Percentiles rank a stretch among this genome's conserved stretches.
These are phyloP conservation scores for Xerocomellus amylosporus DNA, from an alignment of 768 basidiomycete species.

Conservation along the genomic window DNA sequence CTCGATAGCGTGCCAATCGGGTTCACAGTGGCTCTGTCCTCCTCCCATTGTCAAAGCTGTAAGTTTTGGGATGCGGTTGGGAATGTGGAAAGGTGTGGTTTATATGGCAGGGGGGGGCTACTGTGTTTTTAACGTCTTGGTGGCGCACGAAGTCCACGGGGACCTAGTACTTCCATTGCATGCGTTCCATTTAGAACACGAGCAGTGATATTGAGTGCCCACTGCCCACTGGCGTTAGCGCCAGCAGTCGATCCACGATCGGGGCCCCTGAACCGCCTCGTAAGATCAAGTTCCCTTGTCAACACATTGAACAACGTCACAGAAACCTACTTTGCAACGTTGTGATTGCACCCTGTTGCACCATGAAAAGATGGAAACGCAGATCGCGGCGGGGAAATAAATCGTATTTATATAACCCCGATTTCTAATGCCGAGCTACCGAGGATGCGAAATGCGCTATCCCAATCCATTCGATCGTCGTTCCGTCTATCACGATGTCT, in stretches of 20 bases:
- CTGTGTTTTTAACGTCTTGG: neutral
- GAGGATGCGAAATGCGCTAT: too few species aligned
- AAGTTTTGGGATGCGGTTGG: neutral
- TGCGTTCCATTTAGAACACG: neutral
- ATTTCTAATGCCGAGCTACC: constrained; percentile 6
- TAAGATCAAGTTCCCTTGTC: neutral
- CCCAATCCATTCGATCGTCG: too few species aligned
- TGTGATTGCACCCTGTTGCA: neutral
- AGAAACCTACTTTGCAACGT: neutral
- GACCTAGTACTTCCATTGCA: neutral
- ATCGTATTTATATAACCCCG: constrained; percentile 1
- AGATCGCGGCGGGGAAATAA: too few species aligned
- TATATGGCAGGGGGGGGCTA: too few species aligned
- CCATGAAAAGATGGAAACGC: too few species aligned
- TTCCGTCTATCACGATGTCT: constrained; percentile 1
- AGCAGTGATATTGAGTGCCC: neutral
- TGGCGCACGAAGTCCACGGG: neutral
- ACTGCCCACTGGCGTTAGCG: neutral
- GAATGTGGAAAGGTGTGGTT: neutral
- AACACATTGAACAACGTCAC: neutral
- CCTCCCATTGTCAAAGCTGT: constrained; percentile 21
- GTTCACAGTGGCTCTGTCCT: constrained; percentile 21
- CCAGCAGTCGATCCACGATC: neutral
- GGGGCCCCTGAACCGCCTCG: neutral
- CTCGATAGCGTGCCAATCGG: constrained; percentile 24